phyloP scores from a whole-genome alignment of 2,329 filamentous ascomycete species.

The Aotearoamyces nothofagi region DNA sequence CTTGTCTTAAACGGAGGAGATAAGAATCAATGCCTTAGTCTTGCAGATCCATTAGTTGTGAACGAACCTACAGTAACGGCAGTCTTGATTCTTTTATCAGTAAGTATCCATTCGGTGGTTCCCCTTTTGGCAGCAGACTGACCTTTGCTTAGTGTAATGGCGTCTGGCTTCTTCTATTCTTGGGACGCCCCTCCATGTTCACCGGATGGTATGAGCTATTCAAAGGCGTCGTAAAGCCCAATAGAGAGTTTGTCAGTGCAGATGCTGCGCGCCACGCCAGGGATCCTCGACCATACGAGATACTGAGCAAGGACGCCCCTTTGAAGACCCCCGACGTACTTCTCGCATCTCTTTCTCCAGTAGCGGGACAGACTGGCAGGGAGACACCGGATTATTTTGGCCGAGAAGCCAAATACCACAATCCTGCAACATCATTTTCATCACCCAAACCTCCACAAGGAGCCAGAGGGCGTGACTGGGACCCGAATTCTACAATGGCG shows the following conservation, averaged over 20 bases:
- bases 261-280: constrained; percentile 49
- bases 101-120: constrained; percentile 28
- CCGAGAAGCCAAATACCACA: constrained; percentile 28
- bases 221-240: constrained; percentile 29
- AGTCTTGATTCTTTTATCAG: constrained; percentile 66
- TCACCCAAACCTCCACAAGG: constrained; percentile 24
- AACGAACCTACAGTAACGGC: constrained; percentile 65
- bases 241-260: constrained; percentile 77
- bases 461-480: constrained; percentile 8
- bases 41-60: constrained; percentile 49
- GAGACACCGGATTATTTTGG: constrained; percentile 23
- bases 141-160: constrained; percentile 50
- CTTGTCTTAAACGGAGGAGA: constrained; percentile 41
- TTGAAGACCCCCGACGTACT: constrained; percentile 16
- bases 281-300: constrained; percentile 62
- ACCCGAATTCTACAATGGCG: constrained; percentile 12
- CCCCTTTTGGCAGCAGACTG: constrained; percentile 10
- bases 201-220: constrained; percentile 64
- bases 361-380: constrained; percentile 12
- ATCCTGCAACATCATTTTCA: constrained; percentile 31
- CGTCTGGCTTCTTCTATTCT: constrained; percentile 68
- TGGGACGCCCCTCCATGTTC: constrained; percentile 75
- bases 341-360: constrained; percentile 12
- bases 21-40: constrained; percentile 48
- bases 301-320: constrained; percentile 37